Conservation (phyloP, 768 basidiomycete genomes). For the Amanita inopinata region DNA sequence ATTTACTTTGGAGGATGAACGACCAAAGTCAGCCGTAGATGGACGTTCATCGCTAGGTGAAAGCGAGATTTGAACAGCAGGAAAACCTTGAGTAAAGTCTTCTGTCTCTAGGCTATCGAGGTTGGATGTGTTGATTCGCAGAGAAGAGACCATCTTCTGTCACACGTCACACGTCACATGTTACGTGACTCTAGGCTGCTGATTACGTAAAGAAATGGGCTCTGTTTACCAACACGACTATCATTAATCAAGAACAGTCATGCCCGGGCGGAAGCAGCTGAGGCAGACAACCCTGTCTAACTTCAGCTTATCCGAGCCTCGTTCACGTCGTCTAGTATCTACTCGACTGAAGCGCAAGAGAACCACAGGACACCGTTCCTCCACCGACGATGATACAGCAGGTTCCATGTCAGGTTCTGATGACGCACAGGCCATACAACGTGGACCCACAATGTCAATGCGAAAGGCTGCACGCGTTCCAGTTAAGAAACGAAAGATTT, state of each 20-base stretch:
- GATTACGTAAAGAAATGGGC: too few relatives aligned
- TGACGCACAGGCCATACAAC: not conserved
- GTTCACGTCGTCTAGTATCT: not conserved
- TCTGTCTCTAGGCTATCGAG: not conserved
- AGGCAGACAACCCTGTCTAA: conserved; percentile 37
- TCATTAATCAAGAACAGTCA: too few relatives aligned
- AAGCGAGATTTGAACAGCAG: not conserved
- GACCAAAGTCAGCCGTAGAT: not conserved
- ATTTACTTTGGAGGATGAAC: conserved; percentile 16
- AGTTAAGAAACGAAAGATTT: not conserved
- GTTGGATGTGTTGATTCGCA: conserved; percentile 12
- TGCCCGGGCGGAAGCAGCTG: conserved; percentile 13
- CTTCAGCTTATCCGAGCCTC: conserved; percentile 8
- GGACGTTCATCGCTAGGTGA: conserved; percentile 4
- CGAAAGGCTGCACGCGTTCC: not conserved
- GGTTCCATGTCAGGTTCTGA: conserved; percentile 2
- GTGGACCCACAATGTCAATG: not conserved
- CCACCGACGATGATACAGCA: too few relatives aligned
- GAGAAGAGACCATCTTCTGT: not conserved
- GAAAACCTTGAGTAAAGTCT: not conserved
- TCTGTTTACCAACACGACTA: too few relatives aligned
- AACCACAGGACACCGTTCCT: too few relatives aligned
- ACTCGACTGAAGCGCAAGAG: not conserved
- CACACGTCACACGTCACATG: not conserved
- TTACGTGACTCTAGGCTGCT: not conserved